A percentile compares a stretch with the other conserved stretches of the same genome.
Evolutionary conservation across 169 alveolate genomes (phyloP).

Genomic region (Eimeria necatrix): DNA sequence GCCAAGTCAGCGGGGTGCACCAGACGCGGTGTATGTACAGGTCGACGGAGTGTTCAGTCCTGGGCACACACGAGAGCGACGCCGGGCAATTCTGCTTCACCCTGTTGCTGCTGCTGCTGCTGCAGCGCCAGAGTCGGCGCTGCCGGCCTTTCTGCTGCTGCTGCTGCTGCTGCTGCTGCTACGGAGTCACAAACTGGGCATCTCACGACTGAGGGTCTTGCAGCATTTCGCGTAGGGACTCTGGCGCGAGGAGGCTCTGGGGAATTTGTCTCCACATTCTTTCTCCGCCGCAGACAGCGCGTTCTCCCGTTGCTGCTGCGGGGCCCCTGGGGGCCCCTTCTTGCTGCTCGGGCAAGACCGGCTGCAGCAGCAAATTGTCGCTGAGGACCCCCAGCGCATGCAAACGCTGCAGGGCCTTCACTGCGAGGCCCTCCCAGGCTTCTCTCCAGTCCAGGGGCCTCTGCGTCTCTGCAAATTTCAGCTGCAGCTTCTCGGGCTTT

Average conservation of each 20-base stretch:
- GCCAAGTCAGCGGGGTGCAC: constrained; percentile 28
- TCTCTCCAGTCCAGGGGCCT: background rate
- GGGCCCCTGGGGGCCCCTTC: constrained; percentile 1
- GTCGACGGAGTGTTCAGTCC: background rate
- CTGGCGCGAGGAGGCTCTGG: background rate
- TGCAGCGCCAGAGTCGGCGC: background rate
- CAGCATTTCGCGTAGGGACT: constrained; percentile 6
- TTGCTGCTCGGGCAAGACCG: background rate
- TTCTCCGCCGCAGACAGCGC: background rate
- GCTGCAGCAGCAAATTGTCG: constrained; percentile 14
- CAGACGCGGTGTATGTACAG: constrained; percentile 64
- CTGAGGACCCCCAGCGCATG: background rate
- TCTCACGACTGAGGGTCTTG: background rate
- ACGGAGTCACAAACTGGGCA: background rate
- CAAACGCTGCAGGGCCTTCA: background rate
- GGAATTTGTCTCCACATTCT: background rate
- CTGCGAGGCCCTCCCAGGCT: constrained; percentile 16
- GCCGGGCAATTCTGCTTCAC: background rate
- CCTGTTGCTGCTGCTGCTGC: constrained; percentile 6
- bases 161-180: constrained; percentile 28
- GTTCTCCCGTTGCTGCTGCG: background rate
- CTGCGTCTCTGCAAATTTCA: background rate
- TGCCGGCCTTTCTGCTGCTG: background rate
- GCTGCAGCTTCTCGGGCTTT: background rate
- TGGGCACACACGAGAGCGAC: background rate